Base-by-base conservation (phyloP, 768 basidiomycete genomes). In the Leccinum aurantiacum region DNA sequence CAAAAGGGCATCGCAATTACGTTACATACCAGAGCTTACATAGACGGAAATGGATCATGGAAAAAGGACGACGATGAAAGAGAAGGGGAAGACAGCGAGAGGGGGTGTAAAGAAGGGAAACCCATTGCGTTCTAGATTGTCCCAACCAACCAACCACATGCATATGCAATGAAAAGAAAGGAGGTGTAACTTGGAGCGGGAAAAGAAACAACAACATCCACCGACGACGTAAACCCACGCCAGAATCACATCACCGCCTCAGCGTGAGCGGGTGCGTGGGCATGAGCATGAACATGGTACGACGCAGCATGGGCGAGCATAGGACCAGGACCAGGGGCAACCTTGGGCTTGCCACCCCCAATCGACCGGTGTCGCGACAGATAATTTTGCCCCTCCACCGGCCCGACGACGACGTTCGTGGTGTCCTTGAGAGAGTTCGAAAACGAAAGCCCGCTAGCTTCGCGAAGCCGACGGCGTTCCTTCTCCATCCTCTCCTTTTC, bases 401-500 rank as follows among this genome's bases (percentile, higher is more conserved):
- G 53, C 38, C 38, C 38, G 17, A 41, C 38, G 17, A n/a, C 38
- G 24, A 57, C 71, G 44, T 73, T 71, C 51, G 70, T 74, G 49
- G 71, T 53, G 27, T 73, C 72, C 61, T 66, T 69, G 61, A 73
- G 67, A 41, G 71, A 70, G 41, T 54, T 64, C 46, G 66, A 56
- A 2, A 61, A 24, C 47, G 56, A 19, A 17, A 41, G 17, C 3
- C 38, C 17, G 25, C 62, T 37, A 7, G 55, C 33, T 47, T 73
- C 69, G 25, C 66, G 65, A 25, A 62, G 63, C 49, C 74, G 69
- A 44, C 69, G 74, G 24, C 69, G 66, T 57, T 75, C 63, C 60
- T 69, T 67, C 70, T 78, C 70, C 63, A 75, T 53, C 70, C 76
- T 63, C 63, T 79, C 77, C 58, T 76, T 81, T 66, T 84, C 84